A percentile compares a stretch with the other conserved stretches of the same genome.
These are phyloP conservation scores for Apium graveolens DNA, from an alignment of 129 eudicot genomes.

Conservation along the genomic window DNA sequence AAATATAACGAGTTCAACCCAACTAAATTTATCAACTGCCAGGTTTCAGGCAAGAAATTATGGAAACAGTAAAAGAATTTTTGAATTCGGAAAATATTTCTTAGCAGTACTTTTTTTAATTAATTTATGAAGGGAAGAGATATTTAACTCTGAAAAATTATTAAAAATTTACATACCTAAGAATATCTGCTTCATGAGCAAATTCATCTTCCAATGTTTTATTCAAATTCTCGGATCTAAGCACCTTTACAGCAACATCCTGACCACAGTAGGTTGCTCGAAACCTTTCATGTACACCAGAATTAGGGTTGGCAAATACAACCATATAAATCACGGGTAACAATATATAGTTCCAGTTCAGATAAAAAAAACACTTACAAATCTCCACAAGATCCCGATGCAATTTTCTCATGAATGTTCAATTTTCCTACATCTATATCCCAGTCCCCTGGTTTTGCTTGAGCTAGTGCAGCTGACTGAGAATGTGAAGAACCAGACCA, in stretches of 20 bases:
- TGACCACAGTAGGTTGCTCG: constrained; percentile 73
- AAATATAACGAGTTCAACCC: neutral
- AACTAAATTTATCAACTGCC: neutral
- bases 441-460: constrained; percentile 38
- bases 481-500: constrained; percentile 62
- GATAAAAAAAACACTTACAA: constrained; percentile 40
- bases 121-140: neutral
- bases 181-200: constrained; percentile 64
- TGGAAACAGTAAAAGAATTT: neutral
- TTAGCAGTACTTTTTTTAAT: neutral
- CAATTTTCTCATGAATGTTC: constrained; percentile 60
- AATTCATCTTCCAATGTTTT: constrained; percentile 72
- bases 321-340: constrained; percentile 2
- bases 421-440: constrained; percentile 70
- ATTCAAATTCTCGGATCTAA: constrained; percentile 59
- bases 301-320: constrained; percentile 7
- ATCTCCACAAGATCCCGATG: constrained; percentile 81
- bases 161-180: constrained; percentile 34
- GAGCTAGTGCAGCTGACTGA: constrained; percentile 35
- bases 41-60: neutral
- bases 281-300: constrained; percentile 40
- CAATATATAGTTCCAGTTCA: neutral
- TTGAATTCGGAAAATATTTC: neutral
- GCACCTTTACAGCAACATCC: constrained; percentile 83
- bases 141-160: neutral